Evolutionary conservation across 257 asterid species (phyloP), one percentile per base, ranked within the genome.

Genomic region (Lycium barbarum): DNA sequence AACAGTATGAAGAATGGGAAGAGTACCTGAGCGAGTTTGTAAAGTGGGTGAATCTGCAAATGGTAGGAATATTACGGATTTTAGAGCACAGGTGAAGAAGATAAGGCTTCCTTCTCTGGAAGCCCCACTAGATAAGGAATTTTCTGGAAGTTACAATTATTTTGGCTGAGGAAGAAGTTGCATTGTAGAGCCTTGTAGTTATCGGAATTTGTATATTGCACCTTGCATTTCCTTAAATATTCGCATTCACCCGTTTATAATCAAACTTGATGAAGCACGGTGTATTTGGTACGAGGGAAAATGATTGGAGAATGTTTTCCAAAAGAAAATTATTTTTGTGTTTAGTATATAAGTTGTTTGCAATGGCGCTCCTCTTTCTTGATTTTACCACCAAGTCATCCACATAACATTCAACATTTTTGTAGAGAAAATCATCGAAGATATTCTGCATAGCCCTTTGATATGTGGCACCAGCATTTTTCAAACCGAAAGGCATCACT

Each of bases 41-140:
- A 4, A 53, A 54, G 22, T 8, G 47, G 8, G 49, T 14, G 82
- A 78, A 78, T 53, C 49, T 78, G 82, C 65, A 53, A 78, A 78
- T 53, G 82, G 45, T 53, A 26, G 33, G 33, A 26, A 26, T 26
- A 26, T 26, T 26, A 26, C 1, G 33, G 33, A 26, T 26, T 26
- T 26, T 40, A 26, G 82, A 53, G 66, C 66, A 33, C 5, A 33
- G 14, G 14, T 43, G 62, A 26, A 51, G 66, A 53, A 53, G 66
- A 78, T 78, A 78, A 78, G 82, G 66, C 66, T 76, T 51, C 63
- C 5, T 74, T 20, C 67, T 18, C 33, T 61, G 67, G 35, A 61
- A 61, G 14, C 67, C 7, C 36, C 67, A 61, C 67, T 33, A 5
- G 40, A 20, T 13, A 74, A 74, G 2, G 13, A 76, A 1, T 76